Evolutionary conservation across 1,284 basidiomycete species (phyloP), one percentile per base, ranked within the genome.

Genomic region (Stereum hirsutum): DNA sequence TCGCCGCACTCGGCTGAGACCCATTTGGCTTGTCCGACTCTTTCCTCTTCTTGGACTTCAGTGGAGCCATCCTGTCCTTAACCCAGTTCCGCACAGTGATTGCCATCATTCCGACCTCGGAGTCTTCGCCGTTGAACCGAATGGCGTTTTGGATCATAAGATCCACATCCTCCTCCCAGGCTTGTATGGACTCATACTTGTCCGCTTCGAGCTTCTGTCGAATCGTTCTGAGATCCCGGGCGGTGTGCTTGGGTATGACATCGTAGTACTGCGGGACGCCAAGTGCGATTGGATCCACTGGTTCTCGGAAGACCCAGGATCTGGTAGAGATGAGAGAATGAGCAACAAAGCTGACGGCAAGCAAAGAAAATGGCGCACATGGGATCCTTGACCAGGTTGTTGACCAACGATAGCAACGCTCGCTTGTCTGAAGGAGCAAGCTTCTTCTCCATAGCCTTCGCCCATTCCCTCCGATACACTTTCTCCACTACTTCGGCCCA

Each of bases 91-190:
- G 63, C 42, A 80, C 54, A 21, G 56, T 51, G n/a, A 63, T 52
- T n/a, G 84, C 71, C 33, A 82, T 63, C 41, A 64, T 61, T 7
- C 83, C 81, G 5, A 94, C 84, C 45, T 86, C 85, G 4, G 84
- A 88, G 35, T 85, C 80, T 1, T 66, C 64, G 1, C 86, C 86
- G 55, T 96, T 96, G 71, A 93, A 96, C 37, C 70, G 75, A 58
- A 87, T 76, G 28, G 90, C 89, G 57, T 95, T 96, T 46, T 74
- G 60, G 43, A 90, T 63, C 90, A 96, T 94, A 28, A 94, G 70
- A 42, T 82, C 76, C 46, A 93, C 63, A 58, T 96, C 93, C 7
- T 77, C 80, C 54, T 89, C 85, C 52, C 94, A 82, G 0, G 74
- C 78, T 30, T 86, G 84, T 32, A 82, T 62, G 1, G 75, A 74